These are phyloP conservation scores for Emericellopsis atlantica DNA, from an alignment of 2,329 filamentous ascomycete genomes.

Conservation along the genomic window DNA sequence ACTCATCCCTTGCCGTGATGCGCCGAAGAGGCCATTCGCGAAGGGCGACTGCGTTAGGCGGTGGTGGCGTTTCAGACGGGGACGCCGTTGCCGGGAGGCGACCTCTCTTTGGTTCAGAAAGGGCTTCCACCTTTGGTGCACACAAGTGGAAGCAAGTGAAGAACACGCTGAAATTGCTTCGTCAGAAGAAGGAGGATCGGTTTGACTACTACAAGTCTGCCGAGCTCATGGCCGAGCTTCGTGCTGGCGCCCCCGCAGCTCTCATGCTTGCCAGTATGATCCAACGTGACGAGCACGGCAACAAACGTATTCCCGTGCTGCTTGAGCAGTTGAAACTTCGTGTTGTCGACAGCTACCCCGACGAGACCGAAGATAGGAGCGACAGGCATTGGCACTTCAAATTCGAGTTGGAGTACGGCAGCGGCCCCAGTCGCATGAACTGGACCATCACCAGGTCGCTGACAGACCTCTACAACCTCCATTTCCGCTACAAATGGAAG, in stretches of 20 bases:
- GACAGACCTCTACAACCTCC: conserved; percentile 81
- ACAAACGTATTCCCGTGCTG: conserved; percentile 86
- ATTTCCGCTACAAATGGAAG: conserved; percentile 85
- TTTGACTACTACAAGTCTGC: conserved; percentile 91
- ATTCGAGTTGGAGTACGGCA: conserved; percentile 92
- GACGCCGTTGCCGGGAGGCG: conserved; percentile 44
- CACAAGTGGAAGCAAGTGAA: conserved; percentile 92
- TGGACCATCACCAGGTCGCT: conserved; percentile 87
- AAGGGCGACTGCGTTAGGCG: conserved; percentile 52
- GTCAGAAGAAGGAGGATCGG: conserved; percentile 73
- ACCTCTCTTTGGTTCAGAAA: conserved; percentile 49
- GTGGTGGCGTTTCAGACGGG: conserved; percentile 52
- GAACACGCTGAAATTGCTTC: conserved; percentile 67
- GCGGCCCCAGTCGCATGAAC: conserved; percentile 88
- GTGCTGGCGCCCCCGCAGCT: conserved; percentile 84
- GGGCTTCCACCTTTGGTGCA: conserved; percentile 60
- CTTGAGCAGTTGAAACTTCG: conserved; percentile 87
- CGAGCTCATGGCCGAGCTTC: conserved; percentile 87
- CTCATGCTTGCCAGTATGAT: conserved; percentile 96
- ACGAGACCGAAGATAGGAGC: conserved; percentile 43
- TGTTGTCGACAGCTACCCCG: conserved; percentile 66
- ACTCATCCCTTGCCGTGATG: conserved; percentile 31
- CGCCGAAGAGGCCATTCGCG: conserved; percentile 51
- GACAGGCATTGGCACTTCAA: conserved; percentile 75
- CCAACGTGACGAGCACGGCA: conserved; percentile 90